A percentile compares a stretch with the other conserved stretches of the same genome.
phyloP scores from a whole-genome alignment of 345 rosid genomes.

The Citrus maxima region DNA sequence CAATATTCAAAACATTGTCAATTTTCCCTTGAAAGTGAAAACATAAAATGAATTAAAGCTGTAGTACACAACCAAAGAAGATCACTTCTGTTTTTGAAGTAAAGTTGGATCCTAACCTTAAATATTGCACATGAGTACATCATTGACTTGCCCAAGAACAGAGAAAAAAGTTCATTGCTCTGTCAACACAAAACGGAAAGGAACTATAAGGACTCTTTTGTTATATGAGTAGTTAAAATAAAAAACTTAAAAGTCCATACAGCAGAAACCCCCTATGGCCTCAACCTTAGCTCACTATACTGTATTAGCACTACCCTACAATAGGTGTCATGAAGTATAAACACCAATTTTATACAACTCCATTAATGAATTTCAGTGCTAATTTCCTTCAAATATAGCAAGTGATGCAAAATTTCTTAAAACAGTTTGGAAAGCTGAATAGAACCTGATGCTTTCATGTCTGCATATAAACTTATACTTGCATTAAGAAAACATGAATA shows the following conservation, averaged over 20 bases:
- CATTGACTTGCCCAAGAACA: conserved; percentile 90
- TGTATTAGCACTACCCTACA: too few species aligned
- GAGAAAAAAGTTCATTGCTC: conserved; percentile 80
- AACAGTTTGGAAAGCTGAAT: too few species aligned
- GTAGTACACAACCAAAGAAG: background rate
- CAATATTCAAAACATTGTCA: background rate
- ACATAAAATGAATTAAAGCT: background rate
- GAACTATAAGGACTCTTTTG: background rate
- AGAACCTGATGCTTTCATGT: too few species aligned
- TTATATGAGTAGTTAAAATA: background rate
- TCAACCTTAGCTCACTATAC: too few species aligned
- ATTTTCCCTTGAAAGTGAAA: background rate
- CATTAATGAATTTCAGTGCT: too few species aligned
- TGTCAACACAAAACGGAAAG: conserved; percentile 18
- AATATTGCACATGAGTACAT: conserved; percentile 82
- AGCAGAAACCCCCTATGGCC: too few species aligned
- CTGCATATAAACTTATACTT: background rate
- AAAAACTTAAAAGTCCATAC: background rate
- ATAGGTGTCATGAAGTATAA: too few species aligned
- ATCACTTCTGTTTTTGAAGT: background rate
- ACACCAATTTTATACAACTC: too few species aligned
- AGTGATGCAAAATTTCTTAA: too few species aligned
- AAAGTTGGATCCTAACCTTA: conserved; percentile 42
- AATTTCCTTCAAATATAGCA: too few species aligned
- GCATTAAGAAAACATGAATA: background rate